A percentile compares a stretch with the other conserved stretches of the same genome.
Evolutionary conservation across 352 stramenopile genomes (phyloP).

Genomic region (Pythium aphanidermatum): DNA sequence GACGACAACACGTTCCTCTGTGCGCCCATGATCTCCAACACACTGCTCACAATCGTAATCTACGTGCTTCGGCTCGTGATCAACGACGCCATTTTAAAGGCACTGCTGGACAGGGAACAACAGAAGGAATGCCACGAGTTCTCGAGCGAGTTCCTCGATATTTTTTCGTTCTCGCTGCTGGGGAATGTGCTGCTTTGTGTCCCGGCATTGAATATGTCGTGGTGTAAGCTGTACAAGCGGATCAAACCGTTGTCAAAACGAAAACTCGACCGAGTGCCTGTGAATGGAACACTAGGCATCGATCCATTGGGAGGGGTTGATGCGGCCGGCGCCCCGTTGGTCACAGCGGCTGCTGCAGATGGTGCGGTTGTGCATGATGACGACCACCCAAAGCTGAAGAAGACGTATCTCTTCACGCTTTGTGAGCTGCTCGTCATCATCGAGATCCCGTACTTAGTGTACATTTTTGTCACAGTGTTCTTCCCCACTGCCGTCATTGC

Average conservation of each 20-base stretch:
- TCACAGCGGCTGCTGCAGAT: constrained; percentile 25
- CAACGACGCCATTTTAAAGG: constrained; percentile 39
- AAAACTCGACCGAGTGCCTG: constrained; percentile 7
- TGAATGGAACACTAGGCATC: constrained; percentile 15
- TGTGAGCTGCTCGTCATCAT: constrained; percentile 75
- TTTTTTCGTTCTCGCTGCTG: constrained; percentile 56
- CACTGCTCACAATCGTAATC: constrained; percentile 55
- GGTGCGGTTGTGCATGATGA: constrained; percentile 36
- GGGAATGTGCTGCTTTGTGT: constrained; percentile 64
- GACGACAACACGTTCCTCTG: constrained; percentile 80
- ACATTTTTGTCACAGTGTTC: constrained; percentile 45
- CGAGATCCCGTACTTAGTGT: constrained; percentile 66
- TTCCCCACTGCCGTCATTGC: constrained; percentile 11
- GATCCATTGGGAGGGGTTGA: constrained; percentile 14
- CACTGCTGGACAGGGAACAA: constrained; percentile 25
- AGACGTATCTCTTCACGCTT: constrained; percentile 65
- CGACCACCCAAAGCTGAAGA: constrained; percentile 45
- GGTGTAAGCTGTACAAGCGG: constrained; percentile 45
- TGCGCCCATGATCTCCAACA: constrained; percentile 68
- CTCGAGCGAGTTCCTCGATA: constrained; percentile 55
- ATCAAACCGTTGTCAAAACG: constrained; percentile 20
- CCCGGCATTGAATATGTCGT: constrained; percentile 52
- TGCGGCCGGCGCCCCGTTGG: constrained; percentile 17
- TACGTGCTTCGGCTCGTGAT: constrained; percentile 40
- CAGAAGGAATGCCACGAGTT: constrained; percentile 37